Conservation (phyloP, 73 alveolate species). For the Paramecium caudatum region DNA sequence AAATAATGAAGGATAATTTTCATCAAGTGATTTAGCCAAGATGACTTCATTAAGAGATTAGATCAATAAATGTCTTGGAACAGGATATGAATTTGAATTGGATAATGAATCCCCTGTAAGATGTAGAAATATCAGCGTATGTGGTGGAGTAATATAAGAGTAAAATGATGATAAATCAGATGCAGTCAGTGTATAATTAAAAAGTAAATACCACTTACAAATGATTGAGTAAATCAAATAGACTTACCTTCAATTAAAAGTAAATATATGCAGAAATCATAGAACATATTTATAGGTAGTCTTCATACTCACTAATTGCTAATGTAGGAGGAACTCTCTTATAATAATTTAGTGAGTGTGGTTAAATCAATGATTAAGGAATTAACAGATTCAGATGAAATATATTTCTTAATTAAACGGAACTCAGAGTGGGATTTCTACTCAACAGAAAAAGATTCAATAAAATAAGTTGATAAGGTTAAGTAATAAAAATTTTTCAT, state of each 20-base stretch:
- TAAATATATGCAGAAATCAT: background rate
- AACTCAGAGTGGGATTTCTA: constrained; percentile 59
- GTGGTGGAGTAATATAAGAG: background rate
- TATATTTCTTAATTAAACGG: background rate
- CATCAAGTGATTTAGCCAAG: background rate
- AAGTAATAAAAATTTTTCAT: background rate
- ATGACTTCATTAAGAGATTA: background rate
- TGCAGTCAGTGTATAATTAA: background rate
- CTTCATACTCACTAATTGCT: constrained; percentile 24
- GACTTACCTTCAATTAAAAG: constrained; percentile 2
- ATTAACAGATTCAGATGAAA: constrained; percentile 47
- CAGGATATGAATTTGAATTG: background rate
- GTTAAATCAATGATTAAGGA: constrained; percentile 40
- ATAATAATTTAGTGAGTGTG: background rate
- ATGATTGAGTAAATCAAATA: background rate
- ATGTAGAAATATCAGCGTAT: background rate
- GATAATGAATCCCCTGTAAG: constrained; percentile 6
- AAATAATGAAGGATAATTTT: constrained; percentile 16
- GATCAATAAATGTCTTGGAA: background rate
- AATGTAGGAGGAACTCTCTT: constrained; percentile 55
- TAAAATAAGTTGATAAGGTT: background rate
- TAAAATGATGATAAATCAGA: constrained; percentile 11
- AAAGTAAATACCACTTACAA: constrained; percentile 1
- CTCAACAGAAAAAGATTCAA: constrained; percentile 45
- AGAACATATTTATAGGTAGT: constrained; percentile 57